Base-by-base conservation (phyloP, 2,329 filamentous ascomycete genomes). In the Cladosporium halotolerans region DNA sequence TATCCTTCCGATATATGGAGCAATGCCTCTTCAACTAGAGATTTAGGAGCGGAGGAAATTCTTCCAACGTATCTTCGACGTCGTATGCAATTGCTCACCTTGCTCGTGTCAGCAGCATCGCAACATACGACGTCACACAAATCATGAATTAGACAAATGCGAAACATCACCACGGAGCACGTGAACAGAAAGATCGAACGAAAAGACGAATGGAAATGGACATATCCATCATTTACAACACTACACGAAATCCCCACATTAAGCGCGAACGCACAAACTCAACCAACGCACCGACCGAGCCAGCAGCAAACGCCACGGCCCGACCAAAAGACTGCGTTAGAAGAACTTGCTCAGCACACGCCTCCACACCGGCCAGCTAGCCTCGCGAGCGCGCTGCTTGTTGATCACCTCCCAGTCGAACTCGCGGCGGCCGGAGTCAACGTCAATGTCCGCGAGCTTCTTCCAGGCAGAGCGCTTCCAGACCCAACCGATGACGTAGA, bases 361-460 rank as follows among this genome's bases (percentile, higher is more conserved):
- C 54, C 66, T 69, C 79, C 79, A 84, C 10, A 70, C 66, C 1
- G 81, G 80, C 73, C 73, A 77, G 3, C 69, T 62, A 13, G 76
- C 77, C 16, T 80, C 66, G 66, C 73, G 66, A 36, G 72, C 76
- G 31, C 76, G 74, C 62, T 78, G 73, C 36, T 71, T 76, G 65
- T 84, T 78, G 69, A 85, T 83, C 39, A 72, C 71, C 9, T 84
- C 81, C 81, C 81, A 86, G 65, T 87, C 79, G 47, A 85, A 75
- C 68, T 81, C 77, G 55, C 83, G 77, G 38, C 83, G 78, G 57
- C 83, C 84, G 28, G 76, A 78, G 63, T 88, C 83, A 51, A 88
- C 76, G 60, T 88, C 84, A 54, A 88, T 86, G 59, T 86, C 70
- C 28, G 74, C 69, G 2, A 80, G 66, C 19, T 66, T 75, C 51